Evolutionary conservation across 305 asterid genomes (phyloP), one percentile per base, ranked within the genome.

Genomic region (Fraxinus sp.): DNA sequence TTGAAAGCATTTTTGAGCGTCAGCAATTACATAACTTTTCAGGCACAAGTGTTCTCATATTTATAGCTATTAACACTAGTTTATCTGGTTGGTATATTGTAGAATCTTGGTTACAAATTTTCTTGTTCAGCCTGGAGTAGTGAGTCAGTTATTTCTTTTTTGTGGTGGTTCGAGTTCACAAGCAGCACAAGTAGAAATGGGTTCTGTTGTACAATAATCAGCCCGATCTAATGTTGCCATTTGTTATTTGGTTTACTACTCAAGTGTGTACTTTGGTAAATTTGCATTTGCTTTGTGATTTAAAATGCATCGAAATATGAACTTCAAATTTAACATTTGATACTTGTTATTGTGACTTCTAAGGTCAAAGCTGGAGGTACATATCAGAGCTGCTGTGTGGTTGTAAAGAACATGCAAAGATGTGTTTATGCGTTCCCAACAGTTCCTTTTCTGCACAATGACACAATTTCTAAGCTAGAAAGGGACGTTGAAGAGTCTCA

Each of bases 381-480:
- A 74, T 97, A 92, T 86, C 91, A 93, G 76, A 94, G 99, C 86
- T 97, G 99, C 88, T 97, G 99, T 80, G 92, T 90, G 85, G 92
- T 92, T 86, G 97, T 94, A 57, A 91, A 89, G 88, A 89, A 91
- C 88, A 91, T 90, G 96, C 96, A 92, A 85, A 91, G 99, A 90
- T 97, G 98, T 39, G 87, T 94, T 24, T 97, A 91, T 87, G 99
- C 98, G 5, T 80, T 97, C 85, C 99, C 99, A 74, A 87, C 83
- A 80, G 90, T 85, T 81, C 80, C 95, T 88, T 85, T 91, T 71
- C 86, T 90, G 87, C 87, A 79, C 70, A 79, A 82, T 82, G 91
- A 89, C 64, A 81, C 73, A 57, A 83, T 91, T 73, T 68, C 71
- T 55, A 93, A 89, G 89, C 91, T 93, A 77, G 92, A 92, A 86